These are phyloP conservation scores for Ambrosiella cleistominuta DNA, from an alignment of 2,329 filamentous ascomycete species.

Conservation along the genomic window DNA sequence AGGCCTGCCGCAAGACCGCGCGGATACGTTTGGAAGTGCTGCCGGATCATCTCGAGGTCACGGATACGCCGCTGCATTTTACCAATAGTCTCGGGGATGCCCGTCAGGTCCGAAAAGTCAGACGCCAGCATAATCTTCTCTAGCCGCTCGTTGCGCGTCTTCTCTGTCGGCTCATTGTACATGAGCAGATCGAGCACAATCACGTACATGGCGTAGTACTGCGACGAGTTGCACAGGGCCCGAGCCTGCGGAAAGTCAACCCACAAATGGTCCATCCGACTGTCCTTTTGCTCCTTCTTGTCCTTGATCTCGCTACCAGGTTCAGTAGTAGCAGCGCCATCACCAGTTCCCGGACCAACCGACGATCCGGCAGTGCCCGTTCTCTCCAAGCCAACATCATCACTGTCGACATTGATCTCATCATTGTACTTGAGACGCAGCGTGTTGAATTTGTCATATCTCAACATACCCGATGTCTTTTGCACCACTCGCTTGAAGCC, in stretches of 20 bases:
- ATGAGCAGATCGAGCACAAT: conserved; percentile 91
- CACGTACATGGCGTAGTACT: conserved; percentile 97
- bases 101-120: conserved; percentile 91
- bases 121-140: conserved; percentile 99
- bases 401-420: conserved; percentile 56
- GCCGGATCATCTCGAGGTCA: conserved; percentile 90
- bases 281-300: conserved; percentile 44
- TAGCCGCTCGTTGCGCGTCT: conserved; percentile 84
- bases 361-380: conserved; percentile 27
- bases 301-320: conserved; percentile 19
- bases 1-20: conserved; percentile 33
- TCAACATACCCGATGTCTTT: conserved; percentile 82
- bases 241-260: conserved; percentile 89
- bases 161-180: conserved; percentile 91
- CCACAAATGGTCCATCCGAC: conserved; percentile 87
- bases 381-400: conserved; percentile 53
- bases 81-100: conserved; percentile 82
- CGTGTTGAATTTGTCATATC: conserved; percentile 97
- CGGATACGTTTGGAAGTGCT: conserved; percentile 82
- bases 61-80: conserved; percentile 82
- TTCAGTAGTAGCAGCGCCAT: background rate
- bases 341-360: background rate
- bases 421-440: conserved; percentile 94
- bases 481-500: conserved; percentile 97
- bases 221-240: conserved; percentile 89